phyloP scores from a whole-genome alignment of 2,329 filamentous ascomycete genomes.

The Calonectria pauciramosa region DNA sequence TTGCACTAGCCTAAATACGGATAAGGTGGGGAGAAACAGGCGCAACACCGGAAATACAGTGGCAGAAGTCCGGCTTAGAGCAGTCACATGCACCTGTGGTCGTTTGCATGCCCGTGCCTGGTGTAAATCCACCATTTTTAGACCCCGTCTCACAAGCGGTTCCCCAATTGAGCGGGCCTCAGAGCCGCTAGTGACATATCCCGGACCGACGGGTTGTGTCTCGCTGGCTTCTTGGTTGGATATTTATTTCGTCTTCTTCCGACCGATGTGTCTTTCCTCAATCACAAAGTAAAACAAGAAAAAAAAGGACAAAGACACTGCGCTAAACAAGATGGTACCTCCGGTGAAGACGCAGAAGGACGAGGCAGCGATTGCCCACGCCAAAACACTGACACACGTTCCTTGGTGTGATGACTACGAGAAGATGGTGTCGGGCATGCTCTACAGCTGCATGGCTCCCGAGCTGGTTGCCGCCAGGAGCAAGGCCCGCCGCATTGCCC shows the following conservation, averaged over 20 bases:
- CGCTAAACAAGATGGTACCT: neutral
- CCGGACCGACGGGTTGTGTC: neutral
- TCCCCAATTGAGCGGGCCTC: neutral
- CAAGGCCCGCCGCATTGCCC: slow-evolving; percentile 6
- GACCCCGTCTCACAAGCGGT: neutral
- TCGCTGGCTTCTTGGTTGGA: neutral
- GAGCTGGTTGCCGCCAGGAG: slow-evolving; percentile 13
- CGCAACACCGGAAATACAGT: neutral
- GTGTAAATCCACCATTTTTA: neutral
- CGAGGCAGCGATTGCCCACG: neutral
- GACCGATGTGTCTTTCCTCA: neutral
- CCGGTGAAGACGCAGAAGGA: neutral
- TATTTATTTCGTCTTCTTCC: neutral
- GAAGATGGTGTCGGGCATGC: slow-evolving; percentile 1
- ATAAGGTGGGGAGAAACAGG: neutral
- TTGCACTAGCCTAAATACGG: neutral
- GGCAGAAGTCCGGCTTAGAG: neutral
- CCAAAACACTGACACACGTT: neutral
- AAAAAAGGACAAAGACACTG: neutral
- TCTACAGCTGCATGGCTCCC: slow-evolving; percentile 9
- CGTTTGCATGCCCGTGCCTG: neutral
- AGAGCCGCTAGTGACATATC: neutral
- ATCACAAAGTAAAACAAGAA: neutral
- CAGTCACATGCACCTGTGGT: neutral
- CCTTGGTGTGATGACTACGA: slow-evolving; percentile 6